Evolutionary conservation across 106 monocot species (phyloP), one percentile per base, ranked within the genome.

Genomic region (Dendrobium catenatum): DNA sequence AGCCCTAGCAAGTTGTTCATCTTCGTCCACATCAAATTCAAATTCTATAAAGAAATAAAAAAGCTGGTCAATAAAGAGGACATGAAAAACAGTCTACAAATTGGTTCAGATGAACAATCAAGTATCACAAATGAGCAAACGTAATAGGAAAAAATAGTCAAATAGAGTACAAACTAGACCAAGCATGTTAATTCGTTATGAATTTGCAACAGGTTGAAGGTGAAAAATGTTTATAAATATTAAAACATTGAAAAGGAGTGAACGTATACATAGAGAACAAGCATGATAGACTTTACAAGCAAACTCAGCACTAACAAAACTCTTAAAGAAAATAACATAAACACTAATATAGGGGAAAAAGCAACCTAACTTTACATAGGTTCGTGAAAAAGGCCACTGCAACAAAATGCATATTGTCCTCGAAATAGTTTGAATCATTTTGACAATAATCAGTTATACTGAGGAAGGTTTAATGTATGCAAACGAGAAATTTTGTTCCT

Each of bases 1-100:
- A 83, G 92, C 94, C 79, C 89, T 86, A 31, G 96, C 96, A 33
- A 96, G 88, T 55, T 90, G 87, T 83, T 94, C 96, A 83, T 96
- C 96, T 81, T 96, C 96, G 74, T 90, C 94, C 48, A 87, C 4
- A 70, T 88, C 77, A 56, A 87, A 81, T 79, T 79, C 85, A 79
- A 68, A 83, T 29, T 87, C 95, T 95, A 77, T 55, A 76, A 19
- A 24, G 68, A 24, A 22, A 47, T 22, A 0, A 76, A 41, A 16
- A 16, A 72, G 29, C 48, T 1, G 26, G 11, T 76, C 76, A 76
- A 76, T 18, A 42, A 20, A 15, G 24, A 74, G 19, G n/a, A 70
- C 31, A 70, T 70, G 10, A 70, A 33, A 15, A 29, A 27, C 4
- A 70, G 15, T 37, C 70, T 70, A 70, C 15, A 37, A 70, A 3